A percentile compares a stretch with the other conserved stretches of the same genome.
Conservation (phyloP, 2,329 filamentous ascomycete species). For the Arthrobotrys megalospora region DNA sequence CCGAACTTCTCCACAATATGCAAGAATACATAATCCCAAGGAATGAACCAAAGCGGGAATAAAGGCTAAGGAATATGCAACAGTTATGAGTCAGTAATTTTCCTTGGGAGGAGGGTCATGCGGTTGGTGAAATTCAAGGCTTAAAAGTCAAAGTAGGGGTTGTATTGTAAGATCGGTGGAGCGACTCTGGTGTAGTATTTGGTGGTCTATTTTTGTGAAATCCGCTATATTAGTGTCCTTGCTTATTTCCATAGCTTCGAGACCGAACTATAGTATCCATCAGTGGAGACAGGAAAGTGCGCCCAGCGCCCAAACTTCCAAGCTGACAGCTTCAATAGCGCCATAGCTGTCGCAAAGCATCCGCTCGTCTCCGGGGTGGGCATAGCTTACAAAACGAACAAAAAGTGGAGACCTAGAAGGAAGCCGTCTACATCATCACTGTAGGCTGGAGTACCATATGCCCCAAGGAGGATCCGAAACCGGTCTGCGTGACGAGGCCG, state of each 20-base stretch:
- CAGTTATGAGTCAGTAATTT: constrained; percentile 11
- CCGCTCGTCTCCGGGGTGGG: constrained; percentile 41
- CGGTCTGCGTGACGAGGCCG: constrained; percentile 60
- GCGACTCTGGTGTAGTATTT: not conserved
- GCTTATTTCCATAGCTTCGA: constrained; percentile 12
- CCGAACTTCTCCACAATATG: too few species aligned
- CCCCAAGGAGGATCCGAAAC: constrained; percentile 43
- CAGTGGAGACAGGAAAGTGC: not conserved
- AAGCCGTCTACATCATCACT: constrained; percentile 20
- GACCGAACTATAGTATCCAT: constrained; percentile 11
- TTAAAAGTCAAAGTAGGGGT: not conserved
- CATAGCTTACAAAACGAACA: constrained; percentile 16
- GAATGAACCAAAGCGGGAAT: not conserved
- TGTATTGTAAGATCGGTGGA: not conserved
- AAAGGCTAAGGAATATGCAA: not conserved
- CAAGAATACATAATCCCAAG: not conserved
- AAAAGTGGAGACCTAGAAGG: not conserved
- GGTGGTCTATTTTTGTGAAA: constrained; percentile 17
- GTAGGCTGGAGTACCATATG: constrained; percentile 26
- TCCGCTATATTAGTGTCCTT: not conserved
- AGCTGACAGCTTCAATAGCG: constrained; percentile 29
- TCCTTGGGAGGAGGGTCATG: not conserved
- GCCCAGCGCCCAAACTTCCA: not conserved
- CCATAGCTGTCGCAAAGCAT: constrained; percentile 27
- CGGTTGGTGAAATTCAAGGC: not conserved